Base-by-base conservation (phyloP, 2,329 filamentous ascomycete species). In the Phialocephala sp. region DNA sequence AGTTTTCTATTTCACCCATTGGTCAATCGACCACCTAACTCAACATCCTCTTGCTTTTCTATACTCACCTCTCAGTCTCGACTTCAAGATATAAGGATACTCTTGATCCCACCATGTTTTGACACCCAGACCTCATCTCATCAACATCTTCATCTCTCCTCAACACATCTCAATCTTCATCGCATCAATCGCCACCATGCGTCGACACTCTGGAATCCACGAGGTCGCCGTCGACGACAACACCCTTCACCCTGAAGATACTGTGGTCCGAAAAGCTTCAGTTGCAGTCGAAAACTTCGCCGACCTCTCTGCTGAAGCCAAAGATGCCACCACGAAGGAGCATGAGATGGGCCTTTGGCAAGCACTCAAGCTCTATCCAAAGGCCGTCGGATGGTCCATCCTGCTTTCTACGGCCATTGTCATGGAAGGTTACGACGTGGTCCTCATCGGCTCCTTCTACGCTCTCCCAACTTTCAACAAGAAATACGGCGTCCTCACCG, bases 401-500 rank as follows among this genome's bases (percentile, higher is more conserved):
- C 41, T 78, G 20, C 71, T 79, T 15, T 79, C 77, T 8, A 73
- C 75, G 35, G 73, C 76, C 1, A 76, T 80, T 20, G 71, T 80
- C 56, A 80, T 80, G 78, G 78, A 80, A 69, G 78, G 78, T 8
- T 80, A 78, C 60, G 78, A 79, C 64, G 72, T 76, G 2, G 76
- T 76, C 37, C 68, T 80, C 0, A 69, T 80, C 37, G 68, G 69
- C 9, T 77, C 76, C 20, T 77, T 80, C 68, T 79, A 75, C 60
- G 78, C 72, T n/a, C 75, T 76, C 65, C 74, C 56, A n/a, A 64
- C 36, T 70, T 78, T 70, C 67, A 70, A 64, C 20, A 72, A 68
- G 69, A 76, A 66, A 63, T 81, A 77, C 59, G 78, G 78, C 14
- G 64, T 69, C 20, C 72, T 76, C 4, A 35, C 57, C 6, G 36